These are phyloP conservation scores for Conoideocrella luteorostrata DNA, from an alignment of 2,329 filamentous ascomycete genomes.

Conservation along the genomic window DNA sequence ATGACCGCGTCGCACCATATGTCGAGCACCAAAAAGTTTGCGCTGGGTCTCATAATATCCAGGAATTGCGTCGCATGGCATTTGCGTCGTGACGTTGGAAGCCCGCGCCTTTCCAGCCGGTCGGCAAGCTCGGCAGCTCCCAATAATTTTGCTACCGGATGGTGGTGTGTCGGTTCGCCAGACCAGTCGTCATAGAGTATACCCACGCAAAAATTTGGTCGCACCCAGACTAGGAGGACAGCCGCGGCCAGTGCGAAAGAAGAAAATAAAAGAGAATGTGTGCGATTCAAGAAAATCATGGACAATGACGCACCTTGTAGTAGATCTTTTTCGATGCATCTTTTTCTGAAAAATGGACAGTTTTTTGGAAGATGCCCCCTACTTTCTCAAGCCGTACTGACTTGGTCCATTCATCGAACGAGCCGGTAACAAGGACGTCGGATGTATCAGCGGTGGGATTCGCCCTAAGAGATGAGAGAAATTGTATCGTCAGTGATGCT, in stretches of 20 bases:
- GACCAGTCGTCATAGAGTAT: background rate
- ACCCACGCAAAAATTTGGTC: too few relatives aligned
- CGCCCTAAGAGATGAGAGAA: conserved; percentile 54
- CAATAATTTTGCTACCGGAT: background rate
- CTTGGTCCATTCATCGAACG: conserved; percentile 91
- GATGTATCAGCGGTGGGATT: conserved; percentile 77
- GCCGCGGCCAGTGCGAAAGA: background rate
- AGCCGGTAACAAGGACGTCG: conserved; percentile 68
- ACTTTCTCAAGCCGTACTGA: conserved; percentile 75
- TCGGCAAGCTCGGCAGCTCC: background rate
- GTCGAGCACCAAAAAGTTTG: background rate
- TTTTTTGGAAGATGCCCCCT: conserved; percentile 70
- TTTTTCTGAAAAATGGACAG: conserved; percentile 60
- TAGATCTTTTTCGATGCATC: conserved; percentile 62
- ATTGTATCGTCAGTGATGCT: conserved; percentile 8
- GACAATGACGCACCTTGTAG: conserved; percentile 72
- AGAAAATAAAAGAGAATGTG: background rate
- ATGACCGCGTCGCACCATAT: conserved; percentile 1
- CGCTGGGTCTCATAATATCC: background rate
- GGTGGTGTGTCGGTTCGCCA: background rate
- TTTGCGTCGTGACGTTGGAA: background rate
- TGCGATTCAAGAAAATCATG: background rate
- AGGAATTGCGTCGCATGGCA: background rate
- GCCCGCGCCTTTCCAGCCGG: background rate
- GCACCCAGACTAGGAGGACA: background rate